Percentiles rank a stretch among this genome's conserved stretches.
Conservation (phyloP, 371 early-diverging fungal genomes). For the Dipsacomyces acuminosporus region DNA sequence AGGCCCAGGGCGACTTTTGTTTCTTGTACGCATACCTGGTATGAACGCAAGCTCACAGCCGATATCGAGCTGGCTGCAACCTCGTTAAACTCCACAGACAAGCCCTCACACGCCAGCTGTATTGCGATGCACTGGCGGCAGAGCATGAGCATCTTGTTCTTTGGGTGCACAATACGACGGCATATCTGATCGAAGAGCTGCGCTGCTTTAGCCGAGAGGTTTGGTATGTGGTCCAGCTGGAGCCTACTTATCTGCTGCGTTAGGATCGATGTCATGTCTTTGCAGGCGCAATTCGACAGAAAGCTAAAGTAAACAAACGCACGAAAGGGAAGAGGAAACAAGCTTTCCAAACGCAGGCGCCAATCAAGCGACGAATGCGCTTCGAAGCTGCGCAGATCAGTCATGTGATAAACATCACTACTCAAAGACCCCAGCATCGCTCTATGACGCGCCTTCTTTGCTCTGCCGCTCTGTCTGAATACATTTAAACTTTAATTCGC, state of each 20-base stretch:
- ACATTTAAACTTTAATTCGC: no score
- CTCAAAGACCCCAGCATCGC: no score
- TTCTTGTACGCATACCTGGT: conserved; percentile 17
- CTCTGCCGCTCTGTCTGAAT: no score
- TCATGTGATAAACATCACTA: no score
- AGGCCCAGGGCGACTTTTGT: conserved; percentile 27
- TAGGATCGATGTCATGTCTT: background rate
- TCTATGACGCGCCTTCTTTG: no score
- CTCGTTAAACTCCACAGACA: conserved; percentile 36
- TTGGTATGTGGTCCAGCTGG: conserved; percentile 26
- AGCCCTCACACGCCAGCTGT: conserved; percentile 34
- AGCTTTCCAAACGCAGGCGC: no score
- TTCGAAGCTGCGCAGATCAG: no score
- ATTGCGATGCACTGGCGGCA: conserved; percentile 30
- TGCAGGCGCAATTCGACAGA: no score
- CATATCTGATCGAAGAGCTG: conserved; percentile 34
- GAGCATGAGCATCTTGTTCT: conserved; percentile 15
- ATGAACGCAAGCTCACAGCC: conserved; percentile 14
- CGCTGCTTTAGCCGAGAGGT: conserved; percentile 32
- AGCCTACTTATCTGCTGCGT: conserved; percentile 11
- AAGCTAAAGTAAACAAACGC: no score
- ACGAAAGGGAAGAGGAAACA: no score
- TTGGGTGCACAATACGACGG: conserved; percentile 14
- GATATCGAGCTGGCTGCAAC: conserved; percentile 29
- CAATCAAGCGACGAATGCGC: no score